Evolutionary conservation across 2,329 filamentous ascomycete species (phyloP).

Genomic region (Xylaria sp.): DNA sequence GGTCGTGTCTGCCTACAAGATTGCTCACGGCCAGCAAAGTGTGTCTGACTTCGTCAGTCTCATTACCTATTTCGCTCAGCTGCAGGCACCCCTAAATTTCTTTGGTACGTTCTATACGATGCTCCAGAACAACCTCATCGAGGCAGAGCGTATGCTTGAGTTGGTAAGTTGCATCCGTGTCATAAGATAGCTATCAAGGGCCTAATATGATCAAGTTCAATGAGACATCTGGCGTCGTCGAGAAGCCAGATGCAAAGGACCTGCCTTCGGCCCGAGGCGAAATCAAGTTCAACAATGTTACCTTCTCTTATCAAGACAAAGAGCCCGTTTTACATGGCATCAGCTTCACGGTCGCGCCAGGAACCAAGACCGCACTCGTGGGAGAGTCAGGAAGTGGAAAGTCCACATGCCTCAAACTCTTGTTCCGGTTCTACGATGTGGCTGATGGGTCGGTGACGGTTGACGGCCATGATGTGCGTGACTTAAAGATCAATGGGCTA

Average conservation of each 20-base stretch:
- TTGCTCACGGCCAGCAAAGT: conserved; percentile 62
- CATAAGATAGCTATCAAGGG: background rate
- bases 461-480: conserved; percentile 66
- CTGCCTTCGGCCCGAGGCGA: conserved; percentile 51
- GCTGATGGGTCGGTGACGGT: conserved; percentile 62
- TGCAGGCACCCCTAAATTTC: conserved; percentile 66
- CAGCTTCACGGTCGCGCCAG: conserved; percentile 55
- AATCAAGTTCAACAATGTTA: conserved; percentile 55
- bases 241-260: conserved; percentile 52
- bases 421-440: conserved; percentile 69
- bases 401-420: conserved; percentile 66
- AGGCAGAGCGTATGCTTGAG: conserved; percentile 58
- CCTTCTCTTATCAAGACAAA: conserved; percentile 56
- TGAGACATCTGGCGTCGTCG: conserved; percentile 55
- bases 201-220: conserved; percentile 49
- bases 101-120: conserved; percentile 62
- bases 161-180: conserved; percentile 46
- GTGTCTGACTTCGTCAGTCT: conserved; percentile 64
- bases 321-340: conserved; percentile 53
- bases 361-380: conserved; percentile 58
- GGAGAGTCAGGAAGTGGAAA: conserved; percentile 63
- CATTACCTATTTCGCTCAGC: conserved; percentile 51
- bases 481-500: conserved; percentile 55
- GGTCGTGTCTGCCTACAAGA: conserved; percentile 70
- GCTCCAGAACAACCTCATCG: conserved; percentile 58